Base-by-base conservation (phyloP, 2,329 filamentous ascomycete species). In the Penicillium hordei region DNA sequence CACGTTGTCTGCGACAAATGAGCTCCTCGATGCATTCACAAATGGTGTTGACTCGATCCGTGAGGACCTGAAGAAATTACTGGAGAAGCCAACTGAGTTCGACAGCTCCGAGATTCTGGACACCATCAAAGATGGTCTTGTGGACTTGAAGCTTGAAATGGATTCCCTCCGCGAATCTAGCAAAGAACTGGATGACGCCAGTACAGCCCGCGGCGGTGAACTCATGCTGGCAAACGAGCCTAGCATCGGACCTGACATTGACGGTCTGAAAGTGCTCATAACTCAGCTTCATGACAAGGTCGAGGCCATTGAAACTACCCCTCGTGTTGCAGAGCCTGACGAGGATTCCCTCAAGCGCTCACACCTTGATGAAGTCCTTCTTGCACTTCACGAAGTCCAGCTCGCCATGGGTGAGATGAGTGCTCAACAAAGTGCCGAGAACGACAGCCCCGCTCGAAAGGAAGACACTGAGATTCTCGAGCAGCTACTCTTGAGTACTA, bases 381-480 rank as follows among this genome's bases (percentile, higher is more conserved):
- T 71, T 5, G 78, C 76, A 5, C 67, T 82, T 23, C 71, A 74
- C 39, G 78, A 79, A 49, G 72, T 93, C 17, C 85, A 89, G 59
- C 82, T 81, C 12, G 81, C 82, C 9, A 79, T 90, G n/a, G 76
- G 81, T 56, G 77, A 77, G 27, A 70, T 84, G 58, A 68, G 81
- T 65, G 66, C 81, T 64, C 71, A 78, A n/a, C 76, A 76, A 12
- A 62, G 57, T n/a, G 61, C 65, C 12, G 80, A 83, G 48, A 85
- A 86, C 38, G 72, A 43, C 9, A n/a, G 42, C 1, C n/a, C 81
- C 2, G 87, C 89, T 6, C 86, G 82, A 33, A 90, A 90, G 70
- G 91, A 96, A 64, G 93, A 97, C 66, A 90, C 93, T 0, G 86
- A 93, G 60, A 91, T 91, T 12, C 93, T 97, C 58, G 93, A 97